Base-by-base conservation (phyloP, 2,329 filamentous ascomycete genomes). In the Coleophoma crateriformis region DNA sequence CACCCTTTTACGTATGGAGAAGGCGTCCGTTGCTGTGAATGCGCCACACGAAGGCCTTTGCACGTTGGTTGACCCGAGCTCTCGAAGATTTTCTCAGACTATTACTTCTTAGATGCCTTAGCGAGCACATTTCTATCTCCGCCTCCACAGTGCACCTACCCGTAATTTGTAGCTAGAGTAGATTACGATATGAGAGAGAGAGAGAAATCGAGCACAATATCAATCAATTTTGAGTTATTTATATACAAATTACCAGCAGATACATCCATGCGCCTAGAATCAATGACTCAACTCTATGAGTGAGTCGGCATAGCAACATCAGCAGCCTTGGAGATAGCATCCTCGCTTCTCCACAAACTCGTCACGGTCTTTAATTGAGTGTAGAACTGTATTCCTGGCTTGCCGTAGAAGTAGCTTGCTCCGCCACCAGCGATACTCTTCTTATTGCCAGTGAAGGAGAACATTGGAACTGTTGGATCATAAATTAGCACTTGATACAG, bases 301-400 rank as follows among this genome's bases (percentile, higher is more conserved):
- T 85, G 81, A 33, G 81, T 86, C 17, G 92, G 92, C 92, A 97
- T 97, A 54, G 88, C 80, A 11, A 95, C 90, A 62, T 85, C 82
- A 14, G 91, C 91, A 79, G 91, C 92, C 58, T 84, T 87, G 49
- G 83, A 85, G 45, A 94, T 79, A 1, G 90, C 91, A 72, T 96
- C 91, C 63, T 91, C 84, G 53, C 80, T 83, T 64, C 83, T 82
- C 94, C 94, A 99, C 67, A 95, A 72, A 58, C 89, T 86, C 47
- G 94, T 99, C 45, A 99, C 94, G 3, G 94, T 99, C 87, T 99
- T 97, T 65, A 88, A 81, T 73, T 97, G 94, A 3, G 94, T 99
- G 71, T 95, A 97, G 67, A 99, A 99, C 66, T 88, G 85, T 66
- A 99, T 71, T 20, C 92, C 94, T 1, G 90, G 89, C 70, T 88